Conservation (phyloP, 331 rosid species). For the Cydonia oblonga region DNA sequence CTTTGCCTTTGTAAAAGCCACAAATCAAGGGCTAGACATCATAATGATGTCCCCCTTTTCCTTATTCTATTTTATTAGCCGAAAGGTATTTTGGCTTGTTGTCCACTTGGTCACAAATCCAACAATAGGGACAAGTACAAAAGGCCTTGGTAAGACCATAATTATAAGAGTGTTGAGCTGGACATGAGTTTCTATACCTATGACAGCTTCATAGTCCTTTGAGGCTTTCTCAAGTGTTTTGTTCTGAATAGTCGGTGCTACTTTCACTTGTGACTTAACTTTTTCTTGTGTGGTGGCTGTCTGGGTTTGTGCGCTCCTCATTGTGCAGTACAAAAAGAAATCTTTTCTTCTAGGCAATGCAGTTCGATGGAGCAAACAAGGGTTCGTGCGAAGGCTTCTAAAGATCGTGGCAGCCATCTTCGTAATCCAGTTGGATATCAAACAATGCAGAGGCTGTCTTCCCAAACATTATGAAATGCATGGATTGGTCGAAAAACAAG, state of each 20-base stretch:
- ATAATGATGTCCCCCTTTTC: too few species aligned
- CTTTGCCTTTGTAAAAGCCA: too few species aligned
- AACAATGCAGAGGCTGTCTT: background rate
- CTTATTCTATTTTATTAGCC: too few species aligned
- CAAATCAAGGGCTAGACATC: too few species aligned
- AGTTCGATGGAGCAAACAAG: slow-evolving; percentile 35
- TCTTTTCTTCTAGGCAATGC: slow-evolving; percentile 31
- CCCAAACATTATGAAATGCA: background rate
- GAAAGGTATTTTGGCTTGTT: too few species aligned
- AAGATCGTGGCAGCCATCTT: slow-evolving; percentile 55
- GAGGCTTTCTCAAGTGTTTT: slow-evolving; percentile 37
- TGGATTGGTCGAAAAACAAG: background rate
- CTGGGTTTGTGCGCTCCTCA: slow-evolving; percentile 50
- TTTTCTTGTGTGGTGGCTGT: slow-evolving; percentile 47
- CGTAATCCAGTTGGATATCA: slow-evolving; percentile 4
- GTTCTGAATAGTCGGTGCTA: slow-evolving; percentile 29
- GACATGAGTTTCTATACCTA: slow-evolving; percentile 88
- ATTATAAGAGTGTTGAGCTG: slow-evolving; percentile 83
- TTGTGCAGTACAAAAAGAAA: slow-evolving; percentile 32
- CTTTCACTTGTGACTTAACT: slow-evolving; percentile 28
- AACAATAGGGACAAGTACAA: slow-evolving; percentile 61
- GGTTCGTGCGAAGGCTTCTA: slow-evolving; percentile 48
- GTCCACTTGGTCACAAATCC: too few species aligned
- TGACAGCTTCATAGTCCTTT: slow-evolving; percentile 63
- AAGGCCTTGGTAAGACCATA: slow-evolving; percentile 92